These are phyloP conservation scores for Wallacemonas sp. DNA, from an alignment of 208 protist genomes.

Conservation along the genomic window DNA sequence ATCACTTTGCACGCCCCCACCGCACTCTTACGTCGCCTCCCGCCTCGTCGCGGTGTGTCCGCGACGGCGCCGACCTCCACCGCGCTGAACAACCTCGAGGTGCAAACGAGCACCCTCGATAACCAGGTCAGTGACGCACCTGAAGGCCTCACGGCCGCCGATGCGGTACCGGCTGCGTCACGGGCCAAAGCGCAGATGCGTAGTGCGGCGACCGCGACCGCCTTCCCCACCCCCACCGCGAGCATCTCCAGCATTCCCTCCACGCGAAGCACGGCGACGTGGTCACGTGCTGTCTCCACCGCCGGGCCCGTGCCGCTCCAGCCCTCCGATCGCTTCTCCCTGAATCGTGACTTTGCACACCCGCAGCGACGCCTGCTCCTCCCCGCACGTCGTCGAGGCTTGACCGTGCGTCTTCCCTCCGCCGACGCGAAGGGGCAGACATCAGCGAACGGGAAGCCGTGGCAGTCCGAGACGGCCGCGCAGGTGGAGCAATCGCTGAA, in stretches of 20 bases:
- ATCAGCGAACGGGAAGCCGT: neutral
- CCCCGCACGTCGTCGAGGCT: constrained; percentile 9
- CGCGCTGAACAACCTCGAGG: no score
- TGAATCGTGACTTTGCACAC: constrained; percentile 59
- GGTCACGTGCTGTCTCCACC: neutral
- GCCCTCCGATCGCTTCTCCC: constrained; percentile 40
- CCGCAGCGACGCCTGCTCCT: constrained; percentile 54
- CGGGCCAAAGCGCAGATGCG: no score
- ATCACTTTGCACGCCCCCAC: constrained; percentile 25
- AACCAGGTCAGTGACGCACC: no score
- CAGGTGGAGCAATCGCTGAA: constrained; percentile 21
- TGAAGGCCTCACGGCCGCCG: neutral
- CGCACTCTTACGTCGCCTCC: constrained; percentile 26
- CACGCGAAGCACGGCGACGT: neutral
- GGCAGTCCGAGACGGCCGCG: neutral
- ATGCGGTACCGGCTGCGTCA: neutral
- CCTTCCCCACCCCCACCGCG: neutral
- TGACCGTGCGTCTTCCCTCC: neutral
- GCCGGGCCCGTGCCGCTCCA: constrained; percentile 15
- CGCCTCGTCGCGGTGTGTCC: no score
- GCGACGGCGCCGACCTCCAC: no score
- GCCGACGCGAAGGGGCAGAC: neutral
- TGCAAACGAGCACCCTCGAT: neutral
- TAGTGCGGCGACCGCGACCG: no score
- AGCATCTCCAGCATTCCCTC: neutral